These are phyloP conservation scores for Camelina neglecta DNA, from an alignment of 345 rosid species.

Conservation along the genomic window DNA sequence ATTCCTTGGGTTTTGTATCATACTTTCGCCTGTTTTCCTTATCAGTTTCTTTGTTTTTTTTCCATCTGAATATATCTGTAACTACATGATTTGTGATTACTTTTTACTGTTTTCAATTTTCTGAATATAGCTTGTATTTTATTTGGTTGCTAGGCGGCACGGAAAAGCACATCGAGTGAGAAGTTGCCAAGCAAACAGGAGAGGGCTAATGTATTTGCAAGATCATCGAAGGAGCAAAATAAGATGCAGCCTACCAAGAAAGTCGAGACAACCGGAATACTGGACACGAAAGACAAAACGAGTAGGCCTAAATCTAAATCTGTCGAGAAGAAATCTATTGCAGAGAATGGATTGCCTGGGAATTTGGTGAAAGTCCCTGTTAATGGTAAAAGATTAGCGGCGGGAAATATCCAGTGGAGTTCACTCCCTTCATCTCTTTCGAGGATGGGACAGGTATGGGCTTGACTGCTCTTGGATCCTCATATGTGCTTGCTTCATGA, in stretches of 20 bases:
- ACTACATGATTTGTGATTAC: background rate
- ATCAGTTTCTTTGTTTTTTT: background rate
- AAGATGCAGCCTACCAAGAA: slow-evolving; percentile 59
- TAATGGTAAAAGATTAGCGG: slow-evolving; percentile 65
- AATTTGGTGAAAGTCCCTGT: slow-evolving; percentile 79
- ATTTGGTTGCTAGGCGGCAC: slow-evolving; percentile 62
- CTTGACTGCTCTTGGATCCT: slow-evolving; percentile 29
- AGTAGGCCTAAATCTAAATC: slow-evolving; percentile 51
- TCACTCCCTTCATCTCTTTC: slow-evolving; percentile 84
- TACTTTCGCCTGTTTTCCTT: background rate
- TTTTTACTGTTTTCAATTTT: background rate
- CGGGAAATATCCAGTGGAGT: slow-evolving; percentile 73
- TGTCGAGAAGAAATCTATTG: slow-evolving; percentile 56
- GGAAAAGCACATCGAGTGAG: slow-evolving; percentile 81
- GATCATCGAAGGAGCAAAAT: slow-evolving; percentile 63
- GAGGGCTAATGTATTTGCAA: slow-evolving; percentile 52
- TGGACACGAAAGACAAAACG: slow-evolving; percentile 60
- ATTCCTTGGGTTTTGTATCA: slow-evolving; percentile 1
- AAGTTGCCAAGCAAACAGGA: slow-evolving; percentile 65
- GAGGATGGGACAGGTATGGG: slow-evolving; percentile 85
- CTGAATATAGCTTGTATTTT: slow-evolving; percentile 19
- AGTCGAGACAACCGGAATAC: slow-evolving; percentile 53
- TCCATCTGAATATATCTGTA: slow-evolving; percentile 10
- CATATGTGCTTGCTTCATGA: slow-evolving; percentile 20
- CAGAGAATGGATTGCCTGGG: slow-evolving; percentile 70